Evolutionary conservation across 2,329 filamentous ascomycete species (phyloP), one percentile per base, ranked within the genome.

Genomic region (Arthrinium phaeospermum): DNA sequence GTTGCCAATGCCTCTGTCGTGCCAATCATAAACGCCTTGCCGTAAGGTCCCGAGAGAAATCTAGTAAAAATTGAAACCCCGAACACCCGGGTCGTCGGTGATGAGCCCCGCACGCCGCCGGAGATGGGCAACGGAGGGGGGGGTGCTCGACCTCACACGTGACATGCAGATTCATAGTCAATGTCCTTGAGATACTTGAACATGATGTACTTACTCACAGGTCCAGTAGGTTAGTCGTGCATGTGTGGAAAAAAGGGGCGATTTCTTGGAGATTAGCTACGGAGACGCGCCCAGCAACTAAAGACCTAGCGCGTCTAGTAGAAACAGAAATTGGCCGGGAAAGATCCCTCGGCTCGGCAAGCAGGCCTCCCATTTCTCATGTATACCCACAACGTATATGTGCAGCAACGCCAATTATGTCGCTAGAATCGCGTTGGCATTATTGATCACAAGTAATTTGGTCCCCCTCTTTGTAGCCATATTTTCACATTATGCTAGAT

Each of bases 191-290:
- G 51, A 57, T 34, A 57, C 12, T 16, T 27, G 27, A 7, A 10
- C 10, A 41, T 41, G 37, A 41, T 41, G 37, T 41, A 41, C 37
- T 10, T 41, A 10, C 37, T 41, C 37, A 41, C 27, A 16, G 14
- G 51, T 14, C 27, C 14, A 57, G 27, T 57, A 61, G 30, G 30
- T n/a, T 47, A 47, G 16, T 46, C 6, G 37, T 46, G 45, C 45
- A 47, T 7, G 5, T 47, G 19, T 5, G 22, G 46, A 49, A 49
- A n/a, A 49, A 47, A 8, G 49, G 49, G 49, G 49, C 24, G n/a
- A 51, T 51, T 51, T 14, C 49, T 51, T 27, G 49, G 49, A 51
- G 49, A 51, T 51, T 51, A 51, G n/a, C 49, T 51, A 51, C 49
- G 49, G 49, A 51, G 49, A 51, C n/a, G 24, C 24, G 10, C n/a